Percentiles rank a stretch among this genome's conserved stretches.
These are phyloP conservation scores for Sugiyamaella japonica DNA, from an alignment of 1,139 yeast genomes.

Conservation along the genomic window DNA sequence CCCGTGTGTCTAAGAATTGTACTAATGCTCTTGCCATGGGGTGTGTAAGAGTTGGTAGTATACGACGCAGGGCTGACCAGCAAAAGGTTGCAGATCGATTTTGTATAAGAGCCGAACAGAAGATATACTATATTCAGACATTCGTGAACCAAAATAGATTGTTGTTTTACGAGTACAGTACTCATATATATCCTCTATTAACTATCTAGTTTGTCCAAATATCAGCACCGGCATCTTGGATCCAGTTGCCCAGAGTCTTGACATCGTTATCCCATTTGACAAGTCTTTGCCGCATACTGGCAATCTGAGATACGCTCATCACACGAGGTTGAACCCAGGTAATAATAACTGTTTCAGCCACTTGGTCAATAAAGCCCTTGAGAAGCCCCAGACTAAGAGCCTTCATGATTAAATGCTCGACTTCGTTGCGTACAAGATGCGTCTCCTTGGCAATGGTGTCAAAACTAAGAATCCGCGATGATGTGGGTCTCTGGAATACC, in stretches of 20 bases:
- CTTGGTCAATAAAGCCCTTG: constrained; percentile 87
- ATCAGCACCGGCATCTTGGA: constrained; percentile 58
- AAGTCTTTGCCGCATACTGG: constrained; percentile 70
- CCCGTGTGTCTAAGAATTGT: too few relatives aligned
- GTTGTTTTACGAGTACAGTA: too few relatives aligned
- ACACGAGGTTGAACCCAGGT: constrained; percentile 97
- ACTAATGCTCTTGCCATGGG: too few relatives aligned
- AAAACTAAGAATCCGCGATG: constrained; percentile 72
- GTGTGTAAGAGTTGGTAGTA: too few relatives aligned
- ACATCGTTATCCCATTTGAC: constrained; percentile 78
- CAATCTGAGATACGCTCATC: constrained; percentile 77
- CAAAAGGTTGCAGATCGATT: not conserved
- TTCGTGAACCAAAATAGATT: too few relatives aligned
- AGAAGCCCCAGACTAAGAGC: constrained; percentile 82
- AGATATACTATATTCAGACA: too few relatives aligned
- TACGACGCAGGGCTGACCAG: too few relatives aligned
- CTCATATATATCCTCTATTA: not conserved
- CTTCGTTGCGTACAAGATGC: constrained; percentile 62
- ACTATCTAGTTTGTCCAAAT: constrained; percentile 47
- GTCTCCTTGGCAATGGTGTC: constrained; percentile 77
- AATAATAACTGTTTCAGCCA: constrained; percentile 70
- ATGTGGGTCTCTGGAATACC: constrained; percentile 74
- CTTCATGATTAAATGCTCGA: constrained; percentile 88
- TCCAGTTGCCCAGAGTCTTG: constrained; percentile 58
- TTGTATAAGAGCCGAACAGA: too few relatives aligned